These are phyloP conservation scores for Colletotrichum graminicola DNA, from an alignment of 2,329 filamentous ascomycete species.

Conservation along the genomic window DNA sequence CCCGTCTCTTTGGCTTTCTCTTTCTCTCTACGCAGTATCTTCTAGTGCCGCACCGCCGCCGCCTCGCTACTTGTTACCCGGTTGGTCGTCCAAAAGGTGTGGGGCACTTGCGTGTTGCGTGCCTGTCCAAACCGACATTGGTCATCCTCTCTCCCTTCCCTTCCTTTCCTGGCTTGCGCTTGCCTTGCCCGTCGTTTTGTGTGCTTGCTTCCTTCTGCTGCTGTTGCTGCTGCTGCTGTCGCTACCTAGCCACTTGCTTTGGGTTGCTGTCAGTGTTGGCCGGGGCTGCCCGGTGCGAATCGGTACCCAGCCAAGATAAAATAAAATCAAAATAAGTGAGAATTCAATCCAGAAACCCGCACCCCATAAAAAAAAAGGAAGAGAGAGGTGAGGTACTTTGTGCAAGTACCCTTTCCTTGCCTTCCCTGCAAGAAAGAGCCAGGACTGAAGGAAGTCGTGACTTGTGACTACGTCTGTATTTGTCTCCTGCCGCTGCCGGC, in stretches of 20 bases:
- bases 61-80: not conserved
- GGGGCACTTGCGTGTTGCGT: conserved; percentile 1
- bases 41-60: not conserved
- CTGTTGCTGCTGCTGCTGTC: not conserved
- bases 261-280: not conserved
- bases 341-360: not conserved
- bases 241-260: not conserved
- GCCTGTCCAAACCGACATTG: not conserved
- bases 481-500: conserved; percentile 7
- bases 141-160: not conserved
- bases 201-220: not conserved
- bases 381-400: conserved; percentile 3
- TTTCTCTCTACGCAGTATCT: not conserved
- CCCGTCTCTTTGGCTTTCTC: not conserved
- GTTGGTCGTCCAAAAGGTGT: not conserved
- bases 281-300: not conserved
- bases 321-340: not conserved
- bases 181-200: not conserved
- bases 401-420: not conserved
- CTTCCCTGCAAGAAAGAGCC: conserved; percentile 7
- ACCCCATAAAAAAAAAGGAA: not conserved
- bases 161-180: not conserved
- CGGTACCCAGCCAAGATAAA: not conserved
- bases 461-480: no score
- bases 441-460: not conserved